phyloP scores from a whole-genome alignment of 192 early-diverging fungal genomes.

The Rhizoclosmatium globosum region DNA sequence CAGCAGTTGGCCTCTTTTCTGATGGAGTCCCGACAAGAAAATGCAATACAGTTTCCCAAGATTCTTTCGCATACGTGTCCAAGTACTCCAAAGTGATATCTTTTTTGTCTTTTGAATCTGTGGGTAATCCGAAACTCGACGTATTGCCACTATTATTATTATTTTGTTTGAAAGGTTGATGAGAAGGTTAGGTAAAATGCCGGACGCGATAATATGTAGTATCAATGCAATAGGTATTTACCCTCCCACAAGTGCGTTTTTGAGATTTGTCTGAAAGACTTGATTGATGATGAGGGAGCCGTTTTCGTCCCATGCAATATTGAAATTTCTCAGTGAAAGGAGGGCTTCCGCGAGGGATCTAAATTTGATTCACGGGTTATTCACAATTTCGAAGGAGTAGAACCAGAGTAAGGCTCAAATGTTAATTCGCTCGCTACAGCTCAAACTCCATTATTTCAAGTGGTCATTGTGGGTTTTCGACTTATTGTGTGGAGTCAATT shows the following conservation, averaged over 20 bases:
- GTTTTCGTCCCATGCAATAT: slow-evolving; percentile 36
- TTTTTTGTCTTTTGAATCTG: slow-evolving; percentile 62
- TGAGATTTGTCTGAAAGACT: slow-evolving; percentile 69
- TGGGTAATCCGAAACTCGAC: slow-evolving; percentile 85
- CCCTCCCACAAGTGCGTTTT: slow-evolving; percentile 62
- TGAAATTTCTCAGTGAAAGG: slow-evolving; percentile 28
- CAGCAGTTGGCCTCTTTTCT: slow-evolving; percentile 68
- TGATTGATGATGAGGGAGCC: slow-evolving; percentile 40
- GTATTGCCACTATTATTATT: slow-evolving; percentile 75
- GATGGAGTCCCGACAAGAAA: slow-evolving; percentile 89
- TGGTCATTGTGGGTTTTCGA: too few species aligned
- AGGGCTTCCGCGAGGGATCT: slow-evolving; percentile 10
- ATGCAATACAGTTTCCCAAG: slow-evolving; percentile 94
- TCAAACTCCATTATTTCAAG: too few species aligned
- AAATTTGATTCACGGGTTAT: neutral
- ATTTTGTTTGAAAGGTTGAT: too few species aligned
- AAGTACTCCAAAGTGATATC: slow-evolving; percentile 75
- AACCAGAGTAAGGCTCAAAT: too few species aligned
- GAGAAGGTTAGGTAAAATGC: too few species aligned
- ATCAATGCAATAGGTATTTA: slow-evolving; percentile 23
- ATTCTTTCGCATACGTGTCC: slow-evolving; percentile 79
- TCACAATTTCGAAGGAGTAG: too few species aligned
- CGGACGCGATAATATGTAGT: too few species aligned
- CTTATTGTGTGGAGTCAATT: too few species aligned
- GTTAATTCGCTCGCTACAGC: too few species aligned